phyloP scores from a whole-genome alignment of 805 yeast genomes.

The Yarrowia sp. region DNA sequence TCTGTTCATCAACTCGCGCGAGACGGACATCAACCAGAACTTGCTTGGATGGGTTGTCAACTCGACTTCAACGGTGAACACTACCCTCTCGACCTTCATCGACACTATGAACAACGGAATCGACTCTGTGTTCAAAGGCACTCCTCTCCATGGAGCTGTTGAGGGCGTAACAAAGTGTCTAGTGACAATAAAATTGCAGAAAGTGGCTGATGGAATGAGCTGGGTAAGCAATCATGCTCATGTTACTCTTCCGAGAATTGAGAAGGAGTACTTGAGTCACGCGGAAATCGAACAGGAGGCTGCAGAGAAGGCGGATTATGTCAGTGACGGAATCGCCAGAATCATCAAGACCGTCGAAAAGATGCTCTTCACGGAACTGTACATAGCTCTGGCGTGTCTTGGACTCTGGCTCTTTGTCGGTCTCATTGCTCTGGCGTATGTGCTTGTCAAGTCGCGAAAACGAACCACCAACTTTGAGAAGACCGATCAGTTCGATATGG shows the following conservation, averaged over 20 bases:
- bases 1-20: background rate
- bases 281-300: background rate
- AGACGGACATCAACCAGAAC: conserved; percentile 51
- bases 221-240: conserved; percentile 73
- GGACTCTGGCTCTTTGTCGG: conserved; percentile 1
- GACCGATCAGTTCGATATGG: background rate
- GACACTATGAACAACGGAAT: conserved; percentile 58
- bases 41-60: conserved; percentile 64
- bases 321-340: background rate
- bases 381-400: background rate
- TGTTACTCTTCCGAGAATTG: conserved; percentile 54
- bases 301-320: background rate
- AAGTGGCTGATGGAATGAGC: conserved; percentile 65
- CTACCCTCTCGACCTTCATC: conserved; percentile 58
- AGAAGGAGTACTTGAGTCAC: background rate
- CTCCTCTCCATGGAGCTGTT: conserved; percentile 64
- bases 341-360: background rate
- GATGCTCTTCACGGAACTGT: background rate
- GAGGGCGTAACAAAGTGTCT: conserved; percentile 73
- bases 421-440: background rate
- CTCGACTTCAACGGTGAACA: conserved; percentile 57
- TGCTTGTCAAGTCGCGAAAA: background rate
- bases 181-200: conserved; percentile 66
- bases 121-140: conserved; percentile 59
- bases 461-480: background rate